These are phyloP conservation scores for Hyphopichia fennica DNA, from an alignment of 1,139 yeast species.

Conservation along the genomic window DNA sequence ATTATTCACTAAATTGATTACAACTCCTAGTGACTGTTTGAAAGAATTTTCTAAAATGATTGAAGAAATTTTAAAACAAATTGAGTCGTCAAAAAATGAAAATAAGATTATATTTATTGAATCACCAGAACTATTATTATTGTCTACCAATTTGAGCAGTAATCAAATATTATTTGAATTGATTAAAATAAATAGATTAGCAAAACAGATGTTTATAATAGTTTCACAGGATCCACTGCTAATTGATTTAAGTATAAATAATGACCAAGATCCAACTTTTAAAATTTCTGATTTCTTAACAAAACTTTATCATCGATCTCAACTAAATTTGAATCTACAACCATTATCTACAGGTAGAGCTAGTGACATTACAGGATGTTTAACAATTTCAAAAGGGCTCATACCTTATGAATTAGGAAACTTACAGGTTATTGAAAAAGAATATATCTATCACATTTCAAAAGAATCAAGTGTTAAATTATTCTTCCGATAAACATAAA, in stretches of 20 bases:
- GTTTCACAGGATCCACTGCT: slow-evolving; percentile 38
- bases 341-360: slow-evolving; percentile 83
- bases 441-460: slow-evolving; percentile 61
- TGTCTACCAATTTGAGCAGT: slow-evolving; percentile 36
- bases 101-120: slow-evolving; percentile 42
- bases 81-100: slow-evolving; percentile 7
- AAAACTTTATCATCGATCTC: slow-evolving; percentile 51
- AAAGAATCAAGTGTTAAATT: slow-evolving; percentile 54
- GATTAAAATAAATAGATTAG: slow-evolving; percentile 32
- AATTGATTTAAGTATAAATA: slow-evolving; percentile 28
- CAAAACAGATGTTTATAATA: slow-evolving; percentile 35
- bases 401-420: slow-evolving; percentile 20
- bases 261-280: slow-evolving; percentile 32
- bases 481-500: slow-evolving; percentile 36
- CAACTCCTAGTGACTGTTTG: slow-evolving; percentile 20
- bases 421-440: slow-evolving; percentile 52
- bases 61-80: slow-evolving; percentile 15
- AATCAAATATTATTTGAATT: slow-evolving; percentile 36
- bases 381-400: slow-evolving; percentile 58
- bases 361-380: slow-evolving; percentile 74
- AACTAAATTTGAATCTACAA: slow-evolving; percentile 51
- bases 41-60: slow-evolving; percentile 21
- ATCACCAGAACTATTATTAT: slow-evolving; percentile 50
- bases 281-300: slow-evolving; percentile 47
- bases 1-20: slow-evolving; percentile 33